Percentiles rank a stretch among this genome's conserved stretches.
These are phyloP conservation scores for Russula sp. DNA, from an alignment of 768 basidiomycete species.

Conservation along the genomic window DNA sequence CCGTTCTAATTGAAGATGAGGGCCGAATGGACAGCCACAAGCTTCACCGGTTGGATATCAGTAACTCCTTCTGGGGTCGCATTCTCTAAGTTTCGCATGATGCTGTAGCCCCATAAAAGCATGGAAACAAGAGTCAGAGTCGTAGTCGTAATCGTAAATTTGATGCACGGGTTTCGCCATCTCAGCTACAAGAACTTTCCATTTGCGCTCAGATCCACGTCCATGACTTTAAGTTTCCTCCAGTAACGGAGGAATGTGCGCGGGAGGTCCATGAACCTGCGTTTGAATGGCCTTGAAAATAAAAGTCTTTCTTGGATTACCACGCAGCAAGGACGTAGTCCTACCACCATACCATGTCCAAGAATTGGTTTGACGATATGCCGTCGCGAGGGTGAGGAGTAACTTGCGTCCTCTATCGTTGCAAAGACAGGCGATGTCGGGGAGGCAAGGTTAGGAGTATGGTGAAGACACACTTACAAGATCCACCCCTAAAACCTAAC, in stretches of 20 bases:
- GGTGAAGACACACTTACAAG: not conserved
- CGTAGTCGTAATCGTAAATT: not conserved
- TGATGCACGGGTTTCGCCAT: not conserved
- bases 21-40: not conserved
- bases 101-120: constrained; percentile 1
- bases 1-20: not conserved
- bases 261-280: not conserved
- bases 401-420: not conserved
- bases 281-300: not conserved
- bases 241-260: not conserved
- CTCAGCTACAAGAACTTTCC: not conserved
- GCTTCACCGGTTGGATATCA: not conserved
- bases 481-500: not conserved
- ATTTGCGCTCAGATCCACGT: not conserved
- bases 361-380: not conserved
- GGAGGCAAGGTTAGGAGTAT: not conserved
- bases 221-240: not conserved
- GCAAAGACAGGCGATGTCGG: not conserved
- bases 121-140: not conserved
- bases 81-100: not conserved
- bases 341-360: too few species aligned
- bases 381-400: not conserved
- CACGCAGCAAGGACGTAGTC: constrained; percentile 3
- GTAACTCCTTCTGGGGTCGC: not conserved
- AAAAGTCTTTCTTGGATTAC: not conserved